Conservation (phyloP, 2,329 filamentous ascomycete genomes). For the Sclerotinia nivalis region DNA sequence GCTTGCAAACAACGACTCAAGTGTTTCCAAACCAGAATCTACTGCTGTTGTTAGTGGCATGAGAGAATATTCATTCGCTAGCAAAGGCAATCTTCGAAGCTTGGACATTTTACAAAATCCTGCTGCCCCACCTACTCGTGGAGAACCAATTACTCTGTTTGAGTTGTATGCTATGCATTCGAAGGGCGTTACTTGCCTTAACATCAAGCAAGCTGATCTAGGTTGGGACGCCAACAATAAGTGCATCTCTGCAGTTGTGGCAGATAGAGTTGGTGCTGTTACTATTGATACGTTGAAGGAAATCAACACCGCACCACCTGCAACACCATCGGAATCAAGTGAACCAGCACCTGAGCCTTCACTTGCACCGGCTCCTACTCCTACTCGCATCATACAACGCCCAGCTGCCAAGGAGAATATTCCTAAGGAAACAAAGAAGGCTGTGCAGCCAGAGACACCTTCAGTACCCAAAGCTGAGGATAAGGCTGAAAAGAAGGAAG, state of each 20-base stretch:
- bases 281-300: conserved; percentile 65
- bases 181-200: conserved; percentile 88
- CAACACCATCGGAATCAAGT: conserved; percentile 6
- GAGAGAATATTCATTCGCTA: conserved; percentile 88
- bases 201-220: conserved; percentile 83
- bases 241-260: conserved; percentile 76
- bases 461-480: conserved; percentile 42
- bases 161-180: conserved; percentile 98
- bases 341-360: conserved; percentile 26
- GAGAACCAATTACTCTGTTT: conserved; percentile 74
- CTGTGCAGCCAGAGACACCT: conserved; percentile 29
- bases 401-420: conserved; percentile 35
- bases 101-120: conserved; percentile 81
- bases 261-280: conserved; percentile 71
- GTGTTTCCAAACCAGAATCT: conserved; percentile 81
- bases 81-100: conserved; percentile 84
- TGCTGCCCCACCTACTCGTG: conserved; percentile 58
- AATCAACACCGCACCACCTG: conserved; percentile 36
- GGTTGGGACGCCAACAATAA: conserved; percentile 92
- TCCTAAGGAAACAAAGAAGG: conserved; percentile 38
- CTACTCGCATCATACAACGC: conserved; percentile 36
- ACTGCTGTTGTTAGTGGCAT: conserved; percentile 97
- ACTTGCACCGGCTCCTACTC: conserved; percentile 31
- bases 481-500: conserved; percentile 43
- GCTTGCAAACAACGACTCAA: conserved; percentile 69